Percentiles rank a stretch among this genome's conserved stretches.
Evolutionary conservation across 306 rosid genomes (phyloP).

Genomic region (Cucurbita moschata): DNA sequence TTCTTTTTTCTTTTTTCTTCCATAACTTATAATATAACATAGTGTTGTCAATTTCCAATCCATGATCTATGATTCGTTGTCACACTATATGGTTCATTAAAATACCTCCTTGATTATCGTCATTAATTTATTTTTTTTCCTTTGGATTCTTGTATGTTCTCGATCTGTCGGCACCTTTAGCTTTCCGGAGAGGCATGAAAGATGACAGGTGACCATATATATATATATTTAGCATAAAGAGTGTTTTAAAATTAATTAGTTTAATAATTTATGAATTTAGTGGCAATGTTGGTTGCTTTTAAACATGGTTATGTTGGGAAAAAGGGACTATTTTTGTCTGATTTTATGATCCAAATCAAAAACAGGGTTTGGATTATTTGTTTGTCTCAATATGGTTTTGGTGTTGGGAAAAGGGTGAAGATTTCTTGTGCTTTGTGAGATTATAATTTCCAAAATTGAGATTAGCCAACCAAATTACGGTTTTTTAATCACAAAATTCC

Average conservation of each 20-base stretch:
- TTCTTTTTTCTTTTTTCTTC: too few relatives aligned
- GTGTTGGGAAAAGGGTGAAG: constrained; percentile 17
- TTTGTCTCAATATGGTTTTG: neutral
- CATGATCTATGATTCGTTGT: constrained; percentile 22
- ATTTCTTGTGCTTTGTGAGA: constrained; percentile 44
- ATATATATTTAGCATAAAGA: neutral
- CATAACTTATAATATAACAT: neutral
- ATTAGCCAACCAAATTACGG: neutral
- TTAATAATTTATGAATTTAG: neutral
- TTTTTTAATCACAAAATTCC: neutral
- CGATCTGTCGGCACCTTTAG: neutral
- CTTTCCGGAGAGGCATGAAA: neutral
- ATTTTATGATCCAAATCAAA: neutral
- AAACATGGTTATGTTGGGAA: neutral
- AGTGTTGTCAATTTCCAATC: constrained; percentile 13
- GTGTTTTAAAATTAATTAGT: neutral
- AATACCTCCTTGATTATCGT: neutral
- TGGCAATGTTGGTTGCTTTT: neutral
- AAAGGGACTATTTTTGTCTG: neutral
- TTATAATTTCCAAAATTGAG: constrained; percentile 14
- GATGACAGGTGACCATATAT: neutral
- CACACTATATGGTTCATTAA: neutral
- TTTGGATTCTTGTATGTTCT: neutral
- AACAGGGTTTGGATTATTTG: neutral
- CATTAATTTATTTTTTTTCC: neutral